A percentile compares a stretch with the other conserved stretches of the same genome.
Evolutionary conservation across 2,329 filamentous ascomycete genomes (phyloP).

Genomic region (Aspergillus cejpii): DNA sequence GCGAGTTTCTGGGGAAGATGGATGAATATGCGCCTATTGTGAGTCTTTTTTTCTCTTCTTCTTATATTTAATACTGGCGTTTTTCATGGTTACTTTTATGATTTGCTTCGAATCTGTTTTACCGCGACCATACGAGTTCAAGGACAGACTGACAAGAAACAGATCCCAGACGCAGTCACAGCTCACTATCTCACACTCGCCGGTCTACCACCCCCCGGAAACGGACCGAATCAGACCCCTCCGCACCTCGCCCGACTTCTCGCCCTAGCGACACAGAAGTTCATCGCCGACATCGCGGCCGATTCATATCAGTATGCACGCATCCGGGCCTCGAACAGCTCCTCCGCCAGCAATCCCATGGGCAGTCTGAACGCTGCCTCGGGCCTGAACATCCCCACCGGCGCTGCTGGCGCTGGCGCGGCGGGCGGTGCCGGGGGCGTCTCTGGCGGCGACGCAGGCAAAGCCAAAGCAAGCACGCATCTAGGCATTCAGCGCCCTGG

Average conservation of each 20-base stretch:
- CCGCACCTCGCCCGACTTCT: conserved; percentile 85
- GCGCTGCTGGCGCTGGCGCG: conserved; percentile 47
- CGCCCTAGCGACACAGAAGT: conserved; percentile 96
- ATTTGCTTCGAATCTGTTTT: conserved; percentile 4
- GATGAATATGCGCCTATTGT: conserved; percentile 97
- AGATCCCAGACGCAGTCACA: conserved; percentile 97
- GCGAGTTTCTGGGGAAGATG: conserved; percentile 93
- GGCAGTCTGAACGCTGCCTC: conserved; percentile 68
- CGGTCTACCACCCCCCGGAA: conserved; percentile 77
- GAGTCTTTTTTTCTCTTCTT: conserved; percentile 35
- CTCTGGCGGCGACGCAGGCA: conserved; percentile 39
- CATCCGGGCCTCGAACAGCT: conserved; percentile 85
- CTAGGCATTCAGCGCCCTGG: conserved; percentile 70
- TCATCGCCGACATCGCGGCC: conserved; percentile 93
- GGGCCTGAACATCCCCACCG: conserved; percentile 49
- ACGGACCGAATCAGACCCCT: conserved; percentile 70
- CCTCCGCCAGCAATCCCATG: conserved; percentile 83
- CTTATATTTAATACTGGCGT: too few relatives aligned
- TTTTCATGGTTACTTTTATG: too few relatives aligned
- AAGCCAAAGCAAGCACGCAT: conserved; percentile 49
- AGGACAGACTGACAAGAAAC: conserved; percentile 11
- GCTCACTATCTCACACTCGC: conserved; percentile 97
- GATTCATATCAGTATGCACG: conserved; percentile 97
- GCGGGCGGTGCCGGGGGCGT: conserved; percentile 48
- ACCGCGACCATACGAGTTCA: neutral